Base-by-base conservation (phyloP, 2,329 filamentous ascomycete genomes). In the Microcera coccophila region DNA sequence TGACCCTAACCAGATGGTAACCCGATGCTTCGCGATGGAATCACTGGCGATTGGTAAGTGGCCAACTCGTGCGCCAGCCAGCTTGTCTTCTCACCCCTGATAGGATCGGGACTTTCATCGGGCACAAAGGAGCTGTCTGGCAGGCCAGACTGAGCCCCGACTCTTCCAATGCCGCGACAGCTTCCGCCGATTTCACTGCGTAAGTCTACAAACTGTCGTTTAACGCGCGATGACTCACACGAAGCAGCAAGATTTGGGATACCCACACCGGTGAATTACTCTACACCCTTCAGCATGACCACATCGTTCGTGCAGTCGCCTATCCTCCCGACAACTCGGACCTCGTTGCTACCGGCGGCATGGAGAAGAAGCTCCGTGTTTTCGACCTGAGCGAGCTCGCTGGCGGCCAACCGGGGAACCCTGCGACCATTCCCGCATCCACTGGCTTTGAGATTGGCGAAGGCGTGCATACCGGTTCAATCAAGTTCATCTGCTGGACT, bases 61-160 rank as follows among this genome's bases (percentile, higher is more conserved):
- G 17, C 5, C 22, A 26, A 7, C 22, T 26, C 7, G 22, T 26
- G 22, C 12, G 7, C 7, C 12, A 26, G 7, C 22, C 7, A 10
- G 29, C 15, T 10, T 7, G 7, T 15, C n/a, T 32, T 36, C 46
- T 55, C 39, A 52, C 58, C 36, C 49, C 22, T 16, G 5, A 87
- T 63, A 94, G 89, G 87, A 97, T 97, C 57, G 93, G 93, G 37
- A 97, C 93, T 28, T 97, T 97, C 64, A 85, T 98, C 59, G 93
- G 93, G 31, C 93, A 98, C 73, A 97, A 98, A 70, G 93, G 93
- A 50, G 93, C 93, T 28, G 91, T 97, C 47, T 98, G 93, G 90
- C 90, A 96, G 71, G 88, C 90, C 41, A 82, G 90, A 57, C 76
- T 98, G 26, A 95, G 90, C 40, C 83, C 87, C 16, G 90, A 97